Evolutionary conservation across 2,329 filamentous ascomycete species (phyloP).

Genomic region (Geosmithia putterillii): DNA sequence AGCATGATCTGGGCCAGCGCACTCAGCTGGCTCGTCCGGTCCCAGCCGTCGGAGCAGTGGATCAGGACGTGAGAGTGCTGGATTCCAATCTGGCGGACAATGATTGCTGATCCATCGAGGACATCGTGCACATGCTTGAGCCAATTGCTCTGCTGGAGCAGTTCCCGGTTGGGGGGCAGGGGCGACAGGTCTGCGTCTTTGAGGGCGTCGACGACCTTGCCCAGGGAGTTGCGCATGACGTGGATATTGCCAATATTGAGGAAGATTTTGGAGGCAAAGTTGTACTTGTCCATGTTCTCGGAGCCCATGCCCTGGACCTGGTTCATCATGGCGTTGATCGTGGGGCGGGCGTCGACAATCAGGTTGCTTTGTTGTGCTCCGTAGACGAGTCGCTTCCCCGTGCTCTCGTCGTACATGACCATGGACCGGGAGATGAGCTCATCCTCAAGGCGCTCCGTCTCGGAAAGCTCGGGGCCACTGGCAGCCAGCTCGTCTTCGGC

Average conservation of each 20-base stretch:
- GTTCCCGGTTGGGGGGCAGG: conserved; percentile 68
- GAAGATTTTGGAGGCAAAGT: conserved; percentile 80
- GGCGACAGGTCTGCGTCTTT: conserved; percentile 86
- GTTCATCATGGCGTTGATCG: conserved; percentile 88
- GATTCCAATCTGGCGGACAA: conserved; percentile 78
- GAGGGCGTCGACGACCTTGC: conserved; percentile 76
- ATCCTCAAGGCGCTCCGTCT: conserved; percentile 57
- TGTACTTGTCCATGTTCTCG: conserved; percentile 97
- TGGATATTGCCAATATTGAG: conserved; percentile 97
- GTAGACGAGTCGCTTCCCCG: conserved; percentile 57
- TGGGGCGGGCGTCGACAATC: conserved; percentile 91
- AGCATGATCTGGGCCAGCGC: conserved; percentile 86
- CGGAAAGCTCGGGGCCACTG: conserved; percentile 37
- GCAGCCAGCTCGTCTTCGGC: conserved; percentile 6
- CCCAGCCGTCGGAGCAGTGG: conserved; percentile 97
- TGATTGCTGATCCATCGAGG: conserved; percentile 71
- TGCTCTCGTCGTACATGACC: conserved; percentile 41
- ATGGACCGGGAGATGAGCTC: conserved; percentile 39
- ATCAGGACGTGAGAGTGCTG: conserved; percentile 92
- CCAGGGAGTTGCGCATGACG: conserved; percentile 86
- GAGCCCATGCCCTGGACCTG: conserved; percentile 87
- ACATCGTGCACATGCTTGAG: conserved; percentile 78
- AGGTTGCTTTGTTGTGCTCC: conserved; percentile 88
- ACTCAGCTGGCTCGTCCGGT: conserved; percentile 89
- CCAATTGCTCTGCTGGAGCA: conserved; percentile 78